Percentiles rank a stretch among this genome's conserved stretches.
Conservation (phyloP, 2,329 filamentous ascomycete genomes). For the Pestalotiopsis sp. region DNA sequence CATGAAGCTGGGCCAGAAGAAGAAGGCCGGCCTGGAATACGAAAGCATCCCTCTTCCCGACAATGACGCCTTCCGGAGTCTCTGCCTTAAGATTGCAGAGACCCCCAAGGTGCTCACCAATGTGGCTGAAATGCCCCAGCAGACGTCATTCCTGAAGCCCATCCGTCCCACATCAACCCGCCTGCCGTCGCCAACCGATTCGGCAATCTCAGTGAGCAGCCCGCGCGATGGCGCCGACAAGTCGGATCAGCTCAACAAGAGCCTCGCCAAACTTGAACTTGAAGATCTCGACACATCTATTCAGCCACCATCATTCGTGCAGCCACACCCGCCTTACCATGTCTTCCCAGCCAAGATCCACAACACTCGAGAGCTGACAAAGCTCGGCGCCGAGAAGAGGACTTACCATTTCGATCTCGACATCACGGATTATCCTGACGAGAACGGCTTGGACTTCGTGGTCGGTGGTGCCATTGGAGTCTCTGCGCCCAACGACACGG, state of each 20-base stretch:
- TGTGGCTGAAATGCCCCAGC: slow-evolving; percentile 72
- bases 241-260: slow-evolving; percentile 31
- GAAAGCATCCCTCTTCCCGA: slow-evolving; percentile 66
- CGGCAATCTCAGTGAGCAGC: slow-evolving; percentile 46
- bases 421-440: slow-evolving; percentile 88
- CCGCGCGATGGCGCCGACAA: slow-evolving; percentile 40
- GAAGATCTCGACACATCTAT: slow-evolving; percentile 58
- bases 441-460: slow-evolving; percentile 87
- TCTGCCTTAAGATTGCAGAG: slow-evolving; percentile 75
- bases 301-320: slow-evolving; percentile 86
- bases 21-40: slow-evolving; percentile 50
- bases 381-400: slow-evolving; percentile 87
- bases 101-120: slow-evolving; percentile 76
- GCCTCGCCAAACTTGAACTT: slow-evolving; percentile 33
- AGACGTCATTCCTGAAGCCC: slow-evolving; percentile 72
- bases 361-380: slow-evolving; percentile 84
- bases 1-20: slow-evolving; percentile 46
- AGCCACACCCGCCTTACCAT: slow-evolving; percentile 91
- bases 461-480: slow-evolving; percentile 95
- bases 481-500: slow-evolving; percentile 80
- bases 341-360: slow-evolving; percentile 90
- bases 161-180: slow-evolving; percentile 42
- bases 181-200: slow-evolving; percentile 50
- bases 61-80: slow-evolving; percentile 81
- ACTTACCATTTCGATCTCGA: slow-evolving; percentile 98